Base-by-base conservation (phyloP, 345 rosid genomes). In the Melaleuca alternifolia region DNA sequence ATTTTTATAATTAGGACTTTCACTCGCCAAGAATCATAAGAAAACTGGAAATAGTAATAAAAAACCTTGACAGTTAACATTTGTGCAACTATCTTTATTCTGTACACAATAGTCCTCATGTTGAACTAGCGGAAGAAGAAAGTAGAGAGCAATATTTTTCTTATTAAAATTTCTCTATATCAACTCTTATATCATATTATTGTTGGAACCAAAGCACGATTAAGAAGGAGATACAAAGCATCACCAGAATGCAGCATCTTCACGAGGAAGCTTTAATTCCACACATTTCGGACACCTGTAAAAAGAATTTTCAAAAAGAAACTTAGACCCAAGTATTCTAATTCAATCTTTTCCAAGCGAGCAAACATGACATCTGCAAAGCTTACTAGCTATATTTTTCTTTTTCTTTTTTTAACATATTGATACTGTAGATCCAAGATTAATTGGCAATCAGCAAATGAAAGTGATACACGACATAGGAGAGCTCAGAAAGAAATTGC, bases 251-350 rank as follows among this genome's bases (percentile, higher is more conserved):
- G 99, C 93, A 59, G 98, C 96, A 37, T 87, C 94, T 93, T 96
- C 97, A 85, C 99, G 98, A 86, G 98, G 96, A 94, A 97, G 98
- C 94, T 96, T 97, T 87, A 97, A 84, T 10, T 97, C 96, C 83
- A 95, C 28, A 57, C 99, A 97, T 88, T 95, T 97, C 1, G 99
- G 99, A 89, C 99, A 97, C 94, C 99, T 97, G 88, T 76, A 54
- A 83, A 83, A 54, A 85, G 84, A n/a, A 76, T 65, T 54, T 37
- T 84, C 57, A 5, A 50, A 59, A 54, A 50, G 37, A 54, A 83
- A 86, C 4, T 30, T 28, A 75, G 26, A 41, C 26, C 11, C 46
- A 28, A 52, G 41, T 9, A 71, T 10, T 71, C 24, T 33, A 33
- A 71, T 71, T 71, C 48, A 33, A 71, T 33, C 85, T 83, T 54